These are phyloP conservation scores for Agapanthus africanus DNA, from an alignment of 106 monocot species.

Conservation along the genomic window DNA sequence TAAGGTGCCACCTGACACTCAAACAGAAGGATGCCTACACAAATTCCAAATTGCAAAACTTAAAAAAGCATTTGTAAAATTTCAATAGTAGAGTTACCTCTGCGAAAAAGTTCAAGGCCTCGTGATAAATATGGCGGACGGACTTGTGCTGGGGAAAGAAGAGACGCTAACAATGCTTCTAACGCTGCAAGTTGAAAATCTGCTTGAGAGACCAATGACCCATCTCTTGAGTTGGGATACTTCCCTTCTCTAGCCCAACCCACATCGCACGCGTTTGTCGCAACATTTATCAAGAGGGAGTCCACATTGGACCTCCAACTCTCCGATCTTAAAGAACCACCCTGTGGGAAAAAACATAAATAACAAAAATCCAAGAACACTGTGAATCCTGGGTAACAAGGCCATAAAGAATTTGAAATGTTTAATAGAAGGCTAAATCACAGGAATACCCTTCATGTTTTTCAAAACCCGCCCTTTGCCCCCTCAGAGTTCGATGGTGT, in stretches of 20 bases:
- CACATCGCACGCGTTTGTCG: conserved; percentile 44
- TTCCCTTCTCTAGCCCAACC: conserved; percentile 27
- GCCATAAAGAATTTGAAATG: too few relatives aligned
- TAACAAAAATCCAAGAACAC: too few relatives aligned
- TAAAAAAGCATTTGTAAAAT: too few relatives aligned
- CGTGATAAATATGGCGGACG: conserved; percentile 64
- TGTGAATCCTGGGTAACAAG: too few relatives aligned
- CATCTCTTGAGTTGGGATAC: conserved; percentile 7
- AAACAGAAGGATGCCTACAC: too few relatives aligned
- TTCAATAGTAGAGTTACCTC: too few relatives aligned
- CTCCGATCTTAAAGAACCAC: conserved; percentile 70
- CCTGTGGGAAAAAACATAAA: conserved; percentile 40
- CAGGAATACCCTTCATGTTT: too few relatives aligned
- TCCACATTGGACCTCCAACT: conserved; percentile 71
- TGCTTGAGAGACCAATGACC: conserved; percentile 14
- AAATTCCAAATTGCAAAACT: too few relatives aligned
- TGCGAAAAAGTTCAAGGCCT: conserved; percentile 71
- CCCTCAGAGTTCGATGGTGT: too few relatives aligned
- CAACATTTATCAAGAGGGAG: conserved; percentile 50
- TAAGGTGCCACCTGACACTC: too few relatives aligned
- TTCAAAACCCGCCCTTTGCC: too few relatives aligned
- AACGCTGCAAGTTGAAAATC: conserved; percentile 69
- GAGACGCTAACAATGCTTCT: conserved; percentile 61
- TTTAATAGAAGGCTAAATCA: too few relatives aligned
- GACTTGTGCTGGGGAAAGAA: conserved; percentile 52